These are phyloP conservation scores for Diutina scorzettiae DNA, from an alignment of 1,139 yeast genomes.

Conservation along the genomic window DNA sequence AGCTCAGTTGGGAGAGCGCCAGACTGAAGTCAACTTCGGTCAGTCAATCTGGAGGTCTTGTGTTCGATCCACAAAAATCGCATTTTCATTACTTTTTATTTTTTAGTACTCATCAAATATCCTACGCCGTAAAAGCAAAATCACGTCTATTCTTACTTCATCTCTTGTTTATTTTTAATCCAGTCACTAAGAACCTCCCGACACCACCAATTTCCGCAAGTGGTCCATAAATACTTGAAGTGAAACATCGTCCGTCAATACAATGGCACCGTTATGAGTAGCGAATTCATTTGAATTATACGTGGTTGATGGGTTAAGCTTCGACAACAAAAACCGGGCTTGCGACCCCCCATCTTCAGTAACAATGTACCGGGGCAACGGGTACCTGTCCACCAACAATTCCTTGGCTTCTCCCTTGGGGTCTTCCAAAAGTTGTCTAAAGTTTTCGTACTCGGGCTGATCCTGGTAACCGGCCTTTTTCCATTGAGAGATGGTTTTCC, in stretches of 20 bases:
- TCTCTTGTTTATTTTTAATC: neutral
- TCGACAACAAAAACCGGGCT: conserved; percentile 90
- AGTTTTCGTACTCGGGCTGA: conserved; percentile 78
- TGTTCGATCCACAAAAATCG: too few species aligned
- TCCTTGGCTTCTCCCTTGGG: conserved; percentile 92
- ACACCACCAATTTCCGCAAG: conserved; percentile 69
- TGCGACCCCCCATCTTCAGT: conserved; percentile 98
- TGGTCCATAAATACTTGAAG: conserved; percentile 88
- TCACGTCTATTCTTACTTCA: too few species aligned
- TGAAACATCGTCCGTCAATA: conserved; percentile 89
- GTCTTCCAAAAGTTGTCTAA: conserved; percentile 74
- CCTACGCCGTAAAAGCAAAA: too few species aligned
- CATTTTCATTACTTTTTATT: too few species aligned
- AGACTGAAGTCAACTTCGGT: too few species aligned
- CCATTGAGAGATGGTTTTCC: conserved; percentile 93
- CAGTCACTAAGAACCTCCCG: neutral
- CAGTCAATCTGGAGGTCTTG: too few species aligned
- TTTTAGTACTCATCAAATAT: too few species aligned
- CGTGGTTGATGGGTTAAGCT: conserved; percentile 86
- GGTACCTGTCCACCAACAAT: conserved; percentile 84
- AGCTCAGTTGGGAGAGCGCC: too few species aligned
- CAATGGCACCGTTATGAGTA: conserved; percentile 58
- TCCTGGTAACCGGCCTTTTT: conserved; percentile 92
- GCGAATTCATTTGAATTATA: conserved; percentile 46
- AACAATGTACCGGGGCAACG: conserved; percentile 90